A percentile compares a stretch with the other conserved stretches of the same genome.
These are phyloP conservation scores for Stachybotrys elegans DNA, from an alignment of 2,329 filamentous ascomycete species.

Conservation along the genomic window DNA sequence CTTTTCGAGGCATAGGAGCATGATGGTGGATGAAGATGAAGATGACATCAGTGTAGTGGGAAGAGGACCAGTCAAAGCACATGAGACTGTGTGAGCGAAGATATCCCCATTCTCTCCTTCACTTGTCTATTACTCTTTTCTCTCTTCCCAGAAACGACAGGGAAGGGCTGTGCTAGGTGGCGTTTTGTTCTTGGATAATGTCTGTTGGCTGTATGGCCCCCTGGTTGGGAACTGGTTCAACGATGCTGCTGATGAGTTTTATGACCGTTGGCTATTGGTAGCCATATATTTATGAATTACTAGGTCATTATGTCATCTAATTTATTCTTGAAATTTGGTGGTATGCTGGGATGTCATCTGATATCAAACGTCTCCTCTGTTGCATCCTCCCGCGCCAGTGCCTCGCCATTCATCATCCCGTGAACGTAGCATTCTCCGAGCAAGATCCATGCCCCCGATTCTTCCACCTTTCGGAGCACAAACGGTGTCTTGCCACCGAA, in stretches of 20 bases:
- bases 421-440: constrained; percentile 32
- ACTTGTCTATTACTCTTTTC: no score
- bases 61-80: constrained; percentile 29
- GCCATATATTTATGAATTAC: no score
- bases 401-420: constrained; percentile 31
- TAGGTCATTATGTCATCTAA: no score
- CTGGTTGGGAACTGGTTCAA: no score
- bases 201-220: no score
- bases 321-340: no score
- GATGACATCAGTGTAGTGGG: constrained; percentile 31
- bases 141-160: no score
- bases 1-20: constrained; percentile 10
- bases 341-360: no score
- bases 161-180: no score
- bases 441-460: constrained; percentile 17
- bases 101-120: neutral
- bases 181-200: no score
- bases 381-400: constrained; percentile 13
- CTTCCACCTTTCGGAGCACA: constrained; percentile 16
- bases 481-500: constrained; percentile 28
- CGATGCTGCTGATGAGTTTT: no score
- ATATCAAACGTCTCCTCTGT: constrained; percentile 25
- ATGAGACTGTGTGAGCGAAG: constrained; percentile 30
- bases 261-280: no score
- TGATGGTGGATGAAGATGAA: constrained; percentile 20